These are phyloP conservation scores for Aspergillus japonicus DNA, from an alignment of 2,329 filamentous ascomycete genomes.

Conservation along the genomic window DNA sequence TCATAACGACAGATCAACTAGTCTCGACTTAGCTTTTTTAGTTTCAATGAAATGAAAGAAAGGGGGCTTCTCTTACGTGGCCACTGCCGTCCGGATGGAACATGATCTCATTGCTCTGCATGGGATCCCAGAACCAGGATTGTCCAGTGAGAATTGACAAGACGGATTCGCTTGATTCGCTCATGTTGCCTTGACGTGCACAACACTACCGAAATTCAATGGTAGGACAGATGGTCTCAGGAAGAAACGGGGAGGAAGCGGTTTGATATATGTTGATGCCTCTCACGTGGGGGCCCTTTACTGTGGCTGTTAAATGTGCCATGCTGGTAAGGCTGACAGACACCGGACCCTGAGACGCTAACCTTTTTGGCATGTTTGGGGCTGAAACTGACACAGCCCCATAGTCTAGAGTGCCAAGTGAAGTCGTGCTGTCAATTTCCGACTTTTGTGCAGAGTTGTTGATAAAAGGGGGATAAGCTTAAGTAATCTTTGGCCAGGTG, in stretches of 20 bases:
- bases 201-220: background rate
- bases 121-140: slow-evolving; percentile 1
- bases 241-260: too few species aligned
- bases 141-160: background rate
- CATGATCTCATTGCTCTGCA: background rate
- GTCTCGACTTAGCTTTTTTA: background rate
- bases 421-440: background rate
- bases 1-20: background rate
- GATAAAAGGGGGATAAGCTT: too few species aligned
- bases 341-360: background rate
- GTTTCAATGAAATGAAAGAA: too few species aligned
- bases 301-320: background rate
- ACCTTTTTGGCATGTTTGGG: background rate
- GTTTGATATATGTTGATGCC: too few species aligned
- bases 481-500: too few species aligned
- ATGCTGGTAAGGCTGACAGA: background rate
- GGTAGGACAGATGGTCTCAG: background rate
- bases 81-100: background rate
- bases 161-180: background rate
- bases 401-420: background rate
- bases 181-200: background rate
- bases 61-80: background rate
- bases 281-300: background rate
- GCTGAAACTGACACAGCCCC: background rate
- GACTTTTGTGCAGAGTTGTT: background rate